Evolutionary conservation across 768 basidiomycete genomes (phyloP).

Genomic region (Antrodiella citrinella): DNA sequence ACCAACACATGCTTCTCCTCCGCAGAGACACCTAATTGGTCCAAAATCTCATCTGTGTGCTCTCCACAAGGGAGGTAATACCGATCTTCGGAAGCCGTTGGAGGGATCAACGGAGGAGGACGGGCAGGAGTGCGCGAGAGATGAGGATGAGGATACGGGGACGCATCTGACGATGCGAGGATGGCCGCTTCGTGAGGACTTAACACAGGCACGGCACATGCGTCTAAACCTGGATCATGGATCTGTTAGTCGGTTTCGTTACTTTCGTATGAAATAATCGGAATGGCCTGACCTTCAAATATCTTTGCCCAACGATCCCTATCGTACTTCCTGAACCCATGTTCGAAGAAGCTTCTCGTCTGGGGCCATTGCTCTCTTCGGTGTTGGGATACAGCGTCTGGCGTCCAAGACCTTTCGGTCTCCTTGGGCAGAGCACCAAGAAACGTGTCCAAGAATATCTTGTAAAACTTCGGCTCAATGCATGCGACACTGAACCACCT

Average conservation of each 20-base stretch:
- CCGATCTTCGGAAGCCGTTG: not conserved
- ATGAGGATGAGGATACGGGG: slow-evolving; percentile 13
- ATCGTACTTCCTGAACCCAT: slow-evolving; percentile 52
- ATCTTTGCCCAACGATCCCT: slow-evolving; percentile 63
- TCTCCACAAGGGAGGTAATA: not conserved
- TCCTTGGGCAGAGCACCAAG: slow-evolving; percentile 38
- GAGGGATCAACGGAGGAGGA: not conserved
- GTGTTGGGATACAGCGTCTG: slow-evolving; percentile 36
- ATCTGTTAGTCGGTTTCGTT: no score
- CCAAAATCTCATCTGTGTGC: not conserved
- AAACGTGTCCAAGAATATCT: slow-evolving; percentile 50
- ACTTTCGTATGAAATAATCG: no score
- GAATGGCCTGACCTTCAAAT: slow-evolving; percentile 60
- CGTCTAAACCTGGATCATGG: slow-evolving; percentile 59
- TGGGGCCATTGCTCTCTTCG: slow-evolving; percentile 48
- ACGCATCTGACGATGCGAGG: slow-evolving; percentile 21
- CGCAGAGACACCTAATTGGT: not conserved
- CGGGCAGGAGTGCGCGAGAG: slow-evolving; percentile 16
- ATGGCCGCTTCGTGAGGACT: slow-evolving; percentile 51
- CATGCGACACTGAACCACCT: slow-evolving; percentile 73
- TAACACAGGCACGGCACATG: slow-evolving; percentile 65
- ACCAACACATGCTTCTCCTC: not conserved
- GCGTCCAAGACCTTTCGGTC: slow-evolving; percentile 40
- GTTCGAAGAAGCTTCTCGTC: slow-evolving; percentile 46
- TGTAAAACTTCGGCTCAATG: slow-evolving; percentile 67